A percentile compares a stretch with the other conserved stretches of the same genome.
Conservation (phyloP, 164 flowering plant genomes). For the Buxus sempervirens region DNA sequence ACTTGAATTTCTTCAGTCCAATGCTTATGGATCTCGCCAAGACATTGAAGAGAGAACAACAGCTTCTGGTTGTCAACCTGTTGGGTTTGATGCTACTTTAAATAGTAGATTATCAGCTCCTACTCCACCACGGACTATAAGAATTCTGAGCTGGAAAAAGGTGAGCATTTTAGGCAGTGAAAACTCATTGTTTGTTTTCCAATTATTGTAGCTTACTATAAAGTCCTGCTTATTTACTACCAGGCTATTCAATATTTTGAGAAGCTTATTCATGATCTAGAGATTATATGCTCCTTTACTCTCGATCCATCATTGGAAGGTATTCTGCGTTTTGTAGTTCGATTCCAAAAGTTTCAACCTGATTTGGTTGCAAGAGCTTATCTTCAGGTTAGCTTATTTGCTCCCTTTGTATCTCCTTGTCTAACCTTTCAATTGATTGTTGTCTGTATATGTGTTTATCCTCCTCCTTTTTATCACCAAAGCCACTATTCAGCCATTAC, state of each 20-base stretch:
- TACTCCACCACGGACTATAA: constrained; percentile 87
- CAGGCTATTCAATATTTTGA: constrained; percentile 86
- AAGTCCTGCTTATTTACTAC: constrained; percentile 14
- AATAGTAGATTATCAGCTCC: constrained; percentile 86
- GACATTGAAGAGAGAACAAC: constrained; percentile 59
- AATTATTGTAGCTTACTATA: constrained; percentile 4
- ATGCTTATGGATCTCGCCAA: constrained; percentile 29
- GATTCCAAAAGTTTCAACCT: constrained; percentile 81
- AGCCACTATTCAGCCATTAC: no score
- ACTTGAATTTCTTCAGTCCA: constrained; percentile 48
- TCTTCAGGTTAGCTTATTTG: constrained; percentile 63
- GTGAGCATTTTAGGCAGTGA: constrained; percentile 27
- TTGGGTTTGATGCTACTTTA: constrained; percentile 87
- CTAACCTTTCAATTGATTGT: background rate
- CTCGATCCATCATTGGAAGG: constrained; percentile 59
- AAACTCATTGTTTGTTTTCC: background rate
- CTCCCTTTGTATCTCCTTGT: background rate
- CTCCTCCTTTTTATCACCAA: no score
- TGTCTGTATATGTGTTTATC: background rate
- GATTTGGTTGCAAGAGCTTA: constrained; percentile 96
- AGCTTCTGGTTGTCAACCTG: constrained; percentile 82
- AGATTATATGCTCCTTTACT: constrained; percentile 63
- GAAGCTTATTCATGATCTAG: constrained; percentile 87
- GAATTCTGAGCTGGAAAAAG: constrained; percentile 77
- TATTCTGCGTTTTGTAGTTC: constrained; percentile 67